Percentiles rank a stretch among this genome's conserved stretches.
Conservation (phyloP, 441 rosid species). For the Brassica balearica region DNA sequence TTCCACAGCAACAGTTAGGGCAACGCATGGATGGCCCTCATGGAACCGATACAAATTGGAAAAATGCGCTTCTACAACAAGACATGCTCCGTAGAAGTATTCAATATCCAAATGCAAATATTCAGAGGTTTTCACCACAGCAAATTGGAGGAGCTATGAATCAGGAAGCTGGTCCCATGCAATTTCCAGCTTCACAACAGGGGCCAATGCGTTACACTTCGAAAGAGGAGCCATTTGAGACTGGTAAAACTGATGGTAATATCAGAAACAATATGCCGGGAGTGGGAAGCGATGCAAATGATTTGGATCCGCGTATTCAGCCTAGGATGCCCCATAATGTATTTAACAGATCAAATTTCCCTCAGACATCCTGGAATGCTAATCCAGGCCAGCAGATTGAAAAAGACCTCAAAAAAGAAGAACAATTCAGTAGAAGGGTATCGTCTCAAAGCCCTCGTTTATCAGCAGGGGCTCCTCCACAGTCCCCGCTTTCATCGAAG, state of each 20-base stretch:
- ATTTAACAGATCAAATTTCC: slow-evolving; percentile 61
- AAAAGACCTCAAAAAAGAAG: slow-evolving; percentile 77
- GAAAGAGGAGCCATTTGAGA: slow-evolving; percentile 83
- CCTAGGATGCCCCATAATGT: slow-evolving; percentile 65
- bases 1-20: slow-evolving; percentile 72
- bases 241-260: slow-evolving; percentile 63
- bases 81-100: slow-evolving; percentile 67
- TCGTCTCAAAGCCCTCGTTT: slow-evolving; percentile 85
- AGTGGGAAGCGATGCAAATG: slow-evolving; percentile 64
- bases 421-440: slow-evolving; percentile 76
- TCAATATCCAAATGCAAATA: slow-evolving; percentile 63
- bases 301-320: slow-evolving; percentile 65
- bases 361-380: slow-evolving; percentile 71
- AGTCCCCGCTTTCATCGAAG: slow-evolving; percentile 93
- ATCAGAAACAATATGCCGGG: slow-evolving; percentile 62
- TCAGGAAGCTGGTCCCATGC: slow-evolving; percentile 65
- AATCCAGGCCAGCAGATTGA: slow-evolving; percentile 70
- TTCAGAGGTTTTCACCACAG: slow-evolving; percentile 77
- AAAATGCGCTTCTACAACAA: slow-evolving; percentile 64
- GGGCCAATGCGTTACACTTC: slow-evolving; percentile 62
- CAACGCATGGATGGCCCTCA: slow-evolving; percentile 63
- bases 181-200: slow-evolving; percentile 65
- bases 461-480: slow-evolving; percentile 82
- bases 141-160: slow-evolving; percentile 73
- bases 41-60: slow-evolving; percentile 76